phyloP scores from a whole-genome alignment of 768 basidiomycete species.

The Rubroboletus satanas region DNA sequence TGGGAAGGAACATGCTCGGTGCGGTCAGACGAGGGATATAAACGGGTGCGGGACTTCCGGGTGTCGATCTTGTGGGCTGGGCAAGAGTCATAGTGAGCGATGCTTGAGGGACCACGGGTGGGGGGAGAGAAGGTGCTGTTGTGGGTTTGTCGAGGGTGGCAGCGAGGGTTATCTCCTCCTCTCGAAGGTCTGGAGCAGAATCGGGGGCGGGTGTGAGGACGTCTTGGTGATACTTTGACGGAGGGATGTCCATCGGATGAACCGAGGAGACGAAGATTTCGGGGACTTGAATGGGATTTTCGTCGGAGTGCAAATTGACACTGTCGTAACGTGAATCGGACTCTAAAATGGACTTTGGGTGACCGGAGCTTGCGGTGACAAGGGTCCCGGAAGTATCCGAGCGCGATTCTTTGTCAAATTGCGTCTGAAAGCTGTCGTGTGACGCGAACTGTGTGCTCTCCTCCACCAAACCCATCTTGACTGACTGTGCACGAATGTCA shows the following conservation, averaged over 20 bases:
- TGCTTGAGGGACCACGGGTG: constrained; percentile 25
- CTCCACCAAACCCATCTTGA: neutral
- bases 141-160: constrained; percentile 51
- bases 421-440: neutral
- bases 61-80: neutral
- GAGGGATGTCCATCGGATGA: constrained; percentile 2
- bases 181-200: neutral
- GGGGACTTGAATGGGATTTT: neutral
- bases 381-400: constrained; percentile 25
- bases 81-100: constrained; percentile 50
- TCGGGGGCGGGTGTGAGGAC: neutral
- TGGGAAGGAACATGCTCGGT: constrained; percentile 83
- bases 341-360: constrained; percentile 8
- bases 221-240: neutral
- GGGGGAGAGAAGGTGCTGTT: constrained; percentile 39
- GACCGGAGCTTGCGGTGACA: neutral
- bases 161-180: constrained; percentile 40
- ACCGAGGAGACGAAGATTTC: neutral
- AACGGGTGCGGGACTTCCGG: constrained; percentile 29
- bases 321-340: constrained; percentile 5
- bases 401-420: neutral
- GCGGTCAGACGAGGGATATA: constrained; percentile 66
- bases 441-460: neutral
- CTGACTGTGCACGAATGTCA: constrained; percentile 18
- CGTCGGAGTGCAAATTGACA: constrained; percentile 10